Base-by-base conservation (phyloP, 164 flowering plant genomes). In the Chloranthus sessilifolius region DNA sequence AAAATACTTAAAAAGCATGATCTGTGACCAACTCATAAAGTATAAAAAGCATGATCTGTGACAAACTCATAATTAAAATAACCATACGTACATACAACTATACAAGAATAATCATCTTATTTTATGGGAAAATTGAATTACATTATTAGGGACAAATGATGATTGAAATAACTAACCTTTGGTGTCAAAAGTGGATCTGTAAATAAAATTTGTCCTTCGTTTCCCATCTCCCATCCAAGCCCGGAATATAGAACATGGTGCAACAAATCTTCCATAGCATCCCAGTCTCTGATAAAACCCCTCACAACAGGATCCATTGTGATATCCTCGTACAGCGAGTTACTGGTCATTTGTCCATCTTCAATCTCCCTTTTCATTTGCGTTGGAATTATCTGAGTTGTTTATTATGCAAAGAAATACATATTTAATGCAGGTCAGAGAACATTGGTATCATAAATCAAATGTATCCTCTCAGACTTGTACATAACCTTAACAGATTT, bases 171-270 rank as follows among this genome's bases (percentile, higher is more conserved):
- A 20, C 67, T 19, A 52, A 89, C 99, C 97, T 94, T 94, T 20
- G 99, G 97, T 31, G 95, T 84, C 21, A 62, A 72, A 47, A 94
- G 92, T 34, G 99, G 99, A 53, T 94, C 99, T 0, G 99, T 85
- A 53, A 94, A 87, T 34, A 94, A 60, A 58, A 94, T 78, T 35
- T 94, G 95, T 15, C 99, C 99, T 76, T 94, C 99, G 69, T 89
- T 85, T 19, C 97, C 99, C 50, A 81, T 78, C 64, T 89, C 99
- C 99, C 99, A 94, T 28, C 89, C 99, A 51, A 94, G 85, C 23
- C 88, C 84, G 67, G 76, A 66, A 58, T 94, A 94, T 6, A 94
- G 52, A 46, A 94, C 86, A 71, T 94, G 83, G 35, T 69, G 77
- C 59, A 94, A 47, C 68, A 94, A 66, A 71, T 94, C 99, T 63